Base-by-base conservation (phyloP, 352 stramenopile genomes). In the Phytophthora syringae region DNA sequence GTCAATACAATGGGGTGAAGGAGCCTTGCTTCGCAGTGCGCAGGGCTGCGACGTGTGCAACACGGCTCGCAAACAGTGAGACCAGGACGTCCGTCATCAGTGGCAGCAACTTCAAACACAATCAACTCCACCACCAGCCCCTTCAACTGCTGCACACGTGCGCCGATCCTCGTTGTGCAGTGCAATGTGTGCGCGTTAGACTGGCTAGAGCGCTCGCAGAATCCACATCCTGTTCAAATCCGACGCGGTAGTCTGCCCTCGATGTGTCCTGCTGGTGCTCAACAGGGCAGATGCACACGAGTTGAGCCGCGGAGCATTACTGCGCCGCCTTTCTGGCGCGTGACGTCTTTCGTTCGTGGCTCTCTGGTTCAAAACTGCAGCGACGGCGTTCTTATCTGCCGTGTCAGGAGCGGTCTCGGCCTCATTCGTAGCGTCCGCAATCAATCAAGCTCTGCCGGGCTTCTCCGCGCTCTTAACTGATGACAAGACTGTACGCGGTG, bases 291-390 rank as follows among this genome's bases (percentile, higher is more conserved):
- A 48, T 60, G 43, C 50, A 67, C 64, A 43, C 60, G 56, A 76
- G 50, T 77, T 77, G 70, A 77, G 59, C 59, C 34, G 22, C 40
- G 18, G 37, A 27, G 40, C 64, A 66, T 77, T 77, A 77, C 59
- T 77, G 55, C 70, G 16, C 32, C 49, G 56, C 44, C 51, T 65
- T 62, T 64, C 50, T 59, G 39, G 45, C 62, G 30, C 20, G 24
- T 24, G 24, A 34, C 36, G 58, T 44, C 50, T 66, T 72, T 69
- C 57, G 52, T 75, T 76, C 62, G 67, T 65, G 62, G 49, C 27
- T 32, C 27, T 32, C 27, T 10, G 9, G 27, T 32, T 10, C 27
- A 32, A 32, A 32, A 32, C 27, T n/a, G 21, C 30, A 32, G 32
- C 56, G 52, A 37, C 52, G 18, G 11, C 37, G 60, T 32, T 66